Conservation (phyloP, 2,329 filamentous ascomycete genomes). For the Talaromyces sp. region DNA sequence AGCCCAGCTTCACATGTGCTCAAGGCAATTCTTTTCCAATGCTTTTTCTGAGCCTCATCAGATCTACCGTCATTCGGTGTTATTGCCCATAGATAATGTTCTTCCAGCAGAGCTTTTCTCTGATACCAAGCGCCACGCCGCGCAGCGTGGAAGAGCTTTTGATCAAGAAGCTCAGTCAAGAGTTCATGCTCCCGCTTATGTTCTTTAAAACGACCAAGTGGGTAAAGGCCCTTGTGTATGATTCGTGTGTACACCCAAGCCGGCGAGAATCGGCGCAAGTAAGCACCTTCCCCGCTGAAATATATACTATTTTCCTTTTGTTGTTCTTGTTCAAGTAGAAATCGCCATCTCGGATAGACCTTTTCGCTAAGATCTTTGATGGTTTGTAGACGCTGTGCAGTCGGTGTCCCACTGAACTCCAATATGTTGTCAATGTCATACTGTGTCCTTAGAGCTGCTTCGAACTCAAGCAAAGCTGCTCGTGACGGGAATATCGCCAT, state of each 20-base stretch:
- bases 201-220: slow-evolving; percentile 77
- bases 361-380: slow-evolving; percentile 70
- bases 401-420: slow-evolving; percentile 71
- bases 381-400: slow-evolving; percentile 61
- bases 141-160: slow-evolving; percentile 79
- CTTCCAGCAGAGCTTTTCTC: slow-evolving; percentile 87
- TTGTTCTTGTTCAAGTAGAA: slow-evolving; percentile 69
- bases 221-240: slow-evolving; percentile 77
- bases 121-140: slow-evolving; percentile 92
- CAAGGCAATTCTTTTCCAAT: slow-evolving; percentile 75
- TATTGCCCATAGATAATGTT: slow-evolving; percentile 81
- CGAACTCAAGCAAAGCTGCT: slow-evolving; percentile 76
- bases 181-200: slow-evolving; percentile 73
- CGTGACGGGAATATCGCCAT: slow-evolving; percentile 83
- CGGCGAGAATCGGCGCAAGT: slow-evolving; percentile 83
- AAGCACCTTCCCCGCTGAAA: slow-evolving; percentile 79
- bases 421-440: slow-evolving; percentile 76
- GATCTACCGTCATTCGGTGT: slow-evolving; percentile 48
- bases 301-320: slow-evolving; percentile 74
- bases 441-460: slow-evolving; percentile 78
- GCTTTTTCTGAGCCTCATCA: slow-evolving; percentile 66
- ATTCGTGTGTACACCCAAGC: slow-evolving; percentile 93
- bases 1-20: slow-evolving; percentile 81
- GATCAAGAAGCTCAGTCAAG: slow-evolving; percentile 69
- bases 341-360: slow-evolving; percentile 77